A percentile compares a stretch with the other conserved stretches of the same genome.
Conservation (phyloP, 305 asterid species). For the Solanum hybrid region DNA sequence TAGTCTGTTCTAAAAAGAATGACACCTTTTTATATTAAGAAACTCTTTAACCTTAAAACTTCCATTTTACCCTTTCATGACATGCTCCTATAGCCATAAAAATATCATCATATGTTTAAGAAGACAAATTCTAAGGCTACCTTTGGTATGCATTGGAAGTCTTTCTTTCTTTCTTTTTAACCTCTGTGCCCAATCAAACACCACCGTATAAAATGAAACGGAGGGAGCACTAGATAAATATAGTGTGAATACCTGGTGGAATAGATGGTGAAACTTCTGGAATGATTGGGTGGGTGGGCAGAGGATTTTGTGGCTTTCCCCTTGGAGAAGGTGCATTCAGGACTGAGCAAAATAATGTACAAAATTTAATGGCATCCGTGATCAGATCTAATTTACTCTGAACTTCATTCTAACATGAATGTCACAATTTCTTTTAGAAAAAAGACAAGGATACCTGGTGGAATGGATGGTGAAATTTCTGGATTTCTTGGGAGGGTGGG, state of each 20-base stretch:
- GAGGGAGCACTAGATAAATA: background rate
- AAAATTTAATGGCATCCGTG: constrained; percentile 6
- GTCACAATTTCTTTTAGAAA: background rate
- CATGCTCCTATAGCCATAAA: background rate
- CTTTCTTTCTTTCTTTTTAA: background rate
- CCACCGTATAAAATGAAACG: background rate
- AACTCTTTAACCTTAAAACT: background rate
- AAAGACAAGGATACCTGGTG: background rate
- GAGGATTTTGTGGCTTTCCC: constrained; percentile 26
- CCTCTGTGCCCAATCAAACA: background rate
- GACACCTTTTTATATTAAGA: background rate
- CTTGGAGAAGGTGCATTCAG: constrained; percentile 30
- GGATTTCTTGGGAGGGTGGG: background rate
- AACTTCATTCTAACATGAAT: background rate
- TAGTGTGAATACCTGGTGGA: constrained; percentile 46
- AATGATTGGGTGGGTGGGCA: constrained; percentile 15
- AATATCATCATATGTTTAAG: background rate
- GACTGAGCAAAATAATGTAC: constrained; percentile 26
- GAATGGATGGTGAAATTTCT: constrained; percentile 1
- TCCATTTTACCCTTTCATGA: background rate
- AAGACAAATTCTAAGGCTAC: background rate
- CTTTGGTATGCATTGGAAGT: background rate
- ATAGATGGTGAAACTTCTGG: constrained; percentile 39
- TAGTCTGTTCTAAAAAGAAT: background rate
- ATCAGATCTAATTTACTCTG: background rate